These are phyloP conservation scores for Russula earlei DNA, from an alignment of 768 basidiomycete species.

Conservation along the genomic window DNA sequence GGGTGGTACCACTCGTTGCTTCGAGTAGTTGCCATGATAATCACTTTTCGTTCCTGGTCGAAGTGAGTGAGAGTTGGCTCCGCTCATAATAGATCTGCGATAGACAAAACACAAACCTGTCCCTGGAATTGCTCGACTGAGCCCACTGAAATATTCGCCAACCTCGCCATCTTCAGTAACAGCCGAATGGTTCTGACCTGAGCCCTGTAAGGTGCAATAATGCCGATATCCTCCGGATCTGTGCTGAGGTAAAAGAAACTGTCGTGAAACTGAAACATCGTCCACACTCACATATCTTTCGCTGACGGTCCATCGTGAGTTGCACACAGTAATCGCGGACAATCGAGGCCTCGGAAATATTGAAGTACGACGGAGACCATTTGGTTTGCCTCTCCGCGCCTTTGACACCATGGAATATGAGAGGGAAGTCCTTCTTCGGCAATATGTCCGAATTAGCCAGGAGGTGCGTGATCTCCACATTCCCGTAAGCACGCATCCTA, in stretches of 20 bases:
- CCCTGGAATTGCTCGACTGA: constrained; percentile 36
- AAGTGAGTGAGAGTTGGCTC: background rate
- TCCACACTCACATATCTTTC: constrained; percentile 26
- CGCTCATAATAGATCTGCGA: background rate
- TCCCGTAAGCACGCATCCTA: constrained; percentile 27
- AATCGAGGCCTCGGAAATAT: constrained; percentile 29
- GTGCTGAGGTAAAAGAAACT: background rate
- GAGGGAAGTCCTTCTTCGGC: constrained; percentile 22
- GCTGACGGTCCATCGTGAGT: constrained; percentile 23
- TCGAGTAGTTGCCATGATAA: constrained; percentile 31
- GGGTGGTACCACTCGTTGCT: constrained; percentile 25
- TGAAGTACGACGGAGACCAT: constrained; percentile 33
- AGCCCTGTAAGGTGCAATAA: constrained; percentile 33
- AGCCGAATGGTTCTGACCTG: constrained; percentile 29
- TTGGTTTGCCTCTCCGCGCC: constrained; percentile 29
- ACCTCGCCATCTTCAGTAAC: constrained; percentile 16
- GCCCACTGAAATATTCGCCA: constrained; percentile 27
- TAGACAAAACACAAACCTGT: constrained; percentile 30
- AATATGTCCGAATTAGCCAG: constrained; percentile 26
- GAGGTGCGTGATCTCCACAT: constrained; percentile 22
- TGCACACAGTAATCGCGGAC: constrained; percentile 28
- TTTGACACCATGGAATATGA: constrained; percentile 29
- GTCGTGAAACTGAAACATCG: background rate
- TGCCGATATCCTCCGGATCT: constrained; percentile 29
- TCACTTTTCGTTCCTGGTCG: constrained; percentile 29